Conservation (phyloP, 306 rosid species). For the Prosopis cineraria region DNA sequence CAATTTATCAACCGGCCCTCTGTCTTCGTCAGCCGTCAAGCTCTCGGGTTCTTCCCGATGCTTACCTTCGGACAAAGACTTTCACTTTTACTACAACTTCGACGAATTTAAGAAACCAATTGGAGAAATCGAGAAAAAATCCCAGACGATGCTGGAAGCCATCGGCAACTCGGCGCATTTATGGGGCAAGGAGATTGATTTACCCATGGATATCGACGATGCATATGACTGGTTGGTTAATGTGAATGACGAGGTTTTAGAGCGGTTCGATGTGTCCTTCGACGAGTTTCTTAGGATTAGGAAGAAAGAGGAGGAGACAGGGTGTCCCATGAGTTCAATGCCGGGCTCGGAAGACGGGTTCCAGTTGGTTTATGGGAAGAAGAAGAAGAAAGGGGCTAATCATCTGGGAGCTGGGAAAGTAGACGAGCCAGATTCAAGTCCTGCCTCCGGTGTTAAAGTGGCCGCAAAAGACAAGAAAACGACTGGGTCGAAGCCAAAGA, state of each 20-base stretch:
- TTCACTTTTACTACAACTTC: slow-evolving; percentile 68
- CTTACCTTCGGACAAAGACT: slow-evolving; percentile 67
- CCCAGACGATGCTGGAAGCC: slow-evolving; percentile 62
- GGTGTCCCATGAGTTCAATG: slow-evolving; percentile 25
- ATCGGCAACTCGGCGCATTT: slow-evolving; percentile 53
- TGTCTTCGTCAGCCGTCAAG: slow-evolving; percentile 50
- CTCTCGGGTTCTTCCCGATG: slow-evolving; percentile 58
- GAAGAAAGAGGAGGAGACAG: slow-evolving; percentile 55
- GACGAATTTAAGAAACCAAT: slow-evolving; percentile 62
- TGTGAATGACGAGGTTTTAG: slow-evolving; percentile 71
- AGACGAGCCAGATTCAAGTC: slow-evolving; percentile 31
- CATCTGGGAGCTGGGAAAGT: slow-evolving; percentile 15
- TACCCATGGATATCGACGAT: slow-evolving; percentile 73
- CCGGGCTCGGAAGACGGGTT: slow-evolving; percentile 55
- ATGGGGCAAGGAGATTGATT: slow-evolving; percentile 61
- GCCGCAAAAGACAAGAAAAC: slow-evolving; percentile 45
- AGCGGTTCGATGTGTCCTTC: slow-evolving; percentile 58
- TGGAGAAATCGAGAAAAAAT: slow-evolving; percentile 46
- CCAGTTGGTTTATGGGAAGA: slow-evolving; percentile 58
- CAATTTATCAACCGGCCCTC: slow-evolving; percentile 39
- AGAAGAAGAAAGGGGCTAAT: slow-evolving; percentile 46
- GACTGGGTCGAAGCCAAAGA: slow-evolving; percentile 50
- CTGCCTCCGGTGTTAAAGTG: slow-evolving; percentile 44
- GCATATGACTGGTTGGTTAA: slow-evolving; percentile 85
- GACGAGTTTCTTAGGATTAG: slow-evolving; percentile 57